Conservation (phyloP, 345 rosid species). For the Gossypium thurberi region DNA sequence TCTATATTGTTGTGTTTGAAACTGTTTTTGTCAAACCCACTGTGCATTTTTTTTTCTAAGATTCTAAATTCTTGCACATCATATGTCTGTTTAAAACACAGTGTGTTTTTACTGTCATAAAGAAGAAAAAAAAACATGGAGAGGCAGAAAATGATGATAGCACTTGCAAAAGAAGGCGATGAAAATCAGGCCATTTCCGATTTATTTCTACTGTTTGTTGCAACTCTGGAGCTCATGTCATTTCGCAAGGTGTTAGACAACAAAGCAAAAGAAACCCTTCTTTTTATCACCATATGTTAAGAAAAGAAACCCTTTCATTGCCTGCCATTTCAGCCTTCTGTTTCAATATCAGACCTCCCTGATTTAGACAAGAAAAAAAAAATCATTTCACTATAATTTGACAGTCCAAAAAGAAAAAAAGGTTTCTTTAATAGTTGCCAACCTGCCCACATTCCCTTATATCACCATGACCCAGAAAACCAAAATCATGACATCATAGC, state of each 20-base stretch:
- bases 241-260: not conserved
- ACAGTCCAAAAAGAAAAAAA: not conserved
- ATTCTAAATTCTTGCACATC: not conserved
- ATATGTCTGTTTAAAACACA: not conserved
- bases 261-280: not conserved
- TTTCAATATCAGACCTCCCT: conserved; percentile 8
- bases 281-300: conserved; percentile 7
- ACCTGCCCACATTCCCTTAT: not conserved
- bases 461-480: not conserved
- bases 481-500: not conserved
- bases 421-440: not conserved
- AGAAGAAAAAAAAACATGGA: not conserved
- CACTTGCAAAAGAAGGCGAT: conserved; percentile 7
- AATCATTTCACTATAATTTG: conserved; percentile 4
- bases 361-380: conserved; percentile 8
- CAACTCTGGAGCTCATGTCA: not conserved
- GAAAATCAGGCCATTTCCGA: conserved; percentile 4
- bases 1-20: not conserved
- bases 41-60: not conserved
- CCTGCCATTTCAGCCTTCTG: conserved; percentile 16
- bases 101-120: not conserved
- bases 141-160: not conserved
- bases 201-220: not conserved
- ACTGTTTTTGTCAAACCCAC: not conserved
- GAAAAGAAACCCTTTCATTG: not conserved